Conservation (phyloP, 2,329 filamentous ascomycete species). For the Didymella sp. region DNA sequence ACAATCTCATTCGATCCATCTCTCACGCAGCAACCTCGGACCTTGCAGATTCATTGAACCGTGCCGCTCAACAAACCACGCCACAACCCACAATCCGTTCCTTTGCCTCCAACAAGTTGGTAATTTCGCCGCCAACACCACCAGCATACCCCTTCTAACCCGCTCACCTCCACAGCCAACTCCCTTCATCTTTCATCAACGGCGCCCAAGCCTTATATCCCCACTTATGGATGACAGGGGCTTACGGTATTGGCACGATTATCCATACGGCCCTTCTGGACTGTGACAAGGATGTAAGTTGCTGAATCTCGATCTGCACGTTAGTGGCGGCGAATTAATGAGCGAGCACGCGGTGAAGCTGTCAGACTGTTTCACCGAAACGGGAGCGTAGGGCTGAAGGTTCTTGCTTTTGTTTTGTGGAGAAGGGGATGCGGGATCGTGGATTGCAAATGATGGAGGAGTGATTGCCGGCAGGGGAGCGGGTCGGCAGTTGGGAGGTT, state of each 20-base stretch:
- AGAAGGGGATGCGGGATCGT: neutral
- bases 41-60: neutral
- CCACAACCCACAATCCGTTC: neutral
- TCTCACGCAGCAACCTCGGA: neutral
- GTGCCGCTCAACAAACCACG: neutral
- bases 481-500: conserved; percentile 2
- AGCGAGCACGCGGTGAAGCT: conserved; percentile 4
- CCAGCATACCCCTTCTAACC: conserved; percentile 1
- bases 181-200: neutral
- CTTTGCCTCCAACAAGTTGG: neutral
- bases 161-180: neutral
- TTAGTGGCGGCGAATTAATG: conserved; percentile 12
- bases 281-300: conserved; percentile 8
- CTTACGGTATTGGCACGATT: conserved; percentile 1
- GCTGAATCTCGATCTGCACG: neutral
- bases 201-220: conserved; percentile 1
- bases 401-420: conserved; percentile 9
- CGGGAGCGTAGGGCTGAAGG: conserved; percentile 10
- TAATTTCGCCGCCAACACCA: neutral
- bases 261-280: conserved; percentile 6
- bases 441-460: neutral
- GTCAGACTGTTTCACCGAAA: conserved; percentile 10
- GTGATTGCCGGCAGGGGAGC: conserved; percentile 3
- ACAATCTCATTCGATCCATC: neutral
- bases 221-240: neutral